These are phyloP conservation scores for Paraphoma chrysanthemicola DNA, from an alignment of 2,329 filamentous ascomycete genomes.

Conservation along the genomic window DNA sequence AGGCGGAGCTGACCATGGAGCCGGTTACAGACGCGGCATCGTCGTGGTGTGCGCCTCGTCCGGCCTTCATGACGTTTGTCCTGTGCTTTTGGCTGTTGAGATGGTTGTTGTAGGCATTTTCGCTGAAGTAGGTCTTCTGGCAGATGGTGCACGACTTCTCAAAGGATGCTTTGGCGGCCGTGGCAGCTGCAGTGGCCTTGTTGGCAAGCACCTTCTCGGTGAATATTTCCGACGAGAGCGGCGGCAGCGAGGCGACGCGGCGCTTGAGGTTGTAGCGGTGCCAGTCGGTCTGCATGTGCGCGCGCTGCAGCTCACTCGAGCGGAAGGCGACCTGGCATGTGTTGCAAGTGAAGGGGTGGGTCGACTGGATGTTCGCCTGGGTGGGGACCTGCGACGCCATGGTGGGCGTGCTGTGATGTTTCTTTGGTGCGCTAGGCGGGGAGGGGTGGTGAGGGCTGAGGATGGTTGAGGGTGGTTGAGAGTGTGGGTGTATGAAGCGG, in stretches of 20 bases:
- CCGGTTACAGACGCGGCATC: conserved; percentile 69
- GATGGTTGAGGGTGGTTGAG: neutral
- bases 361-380: conserved; percentile 45
- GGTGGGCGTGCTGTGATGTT: conserved; percentile 9
- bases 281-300: conserved; percentile 99
- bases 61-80: conserved; percentile 63
- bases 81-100: conserved; percentile 90
- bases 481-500: conserved; percentile 6
- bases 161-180: conserved; percentile 86
- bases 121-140: conserved; percentile 92
- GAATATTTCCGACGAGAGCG: conserved; percentile 90
- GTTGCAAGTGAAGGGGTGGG: conserved; percentile 95
- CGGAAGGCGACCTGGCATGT: conserved; percentile 97
- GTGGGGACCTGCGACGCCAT: conserved; percentile 45
- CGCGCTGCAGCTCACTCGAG: conserved; percentile 88
- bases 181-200: conserved; percentile 81
- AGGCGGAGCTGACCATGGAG: conserved; percentile 88
- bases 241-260: conserved; percentile 86
- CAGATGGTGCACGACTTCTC: conserved; percentile 84
- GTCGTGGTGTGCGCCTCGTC: conserved; percentile 51
- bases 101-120: conserved; percentile 95
- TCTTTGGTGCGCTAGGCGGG: neutral
- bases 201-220: conserved; percentile 94
- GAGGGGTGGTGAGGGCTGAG: neutral
- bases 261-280: conserved; percentile 98